Evolutionary conservation across 2,329 filamentous ascomycete species (phyloP).

Genomic region (Biscogniauxia sp.): DNA sequence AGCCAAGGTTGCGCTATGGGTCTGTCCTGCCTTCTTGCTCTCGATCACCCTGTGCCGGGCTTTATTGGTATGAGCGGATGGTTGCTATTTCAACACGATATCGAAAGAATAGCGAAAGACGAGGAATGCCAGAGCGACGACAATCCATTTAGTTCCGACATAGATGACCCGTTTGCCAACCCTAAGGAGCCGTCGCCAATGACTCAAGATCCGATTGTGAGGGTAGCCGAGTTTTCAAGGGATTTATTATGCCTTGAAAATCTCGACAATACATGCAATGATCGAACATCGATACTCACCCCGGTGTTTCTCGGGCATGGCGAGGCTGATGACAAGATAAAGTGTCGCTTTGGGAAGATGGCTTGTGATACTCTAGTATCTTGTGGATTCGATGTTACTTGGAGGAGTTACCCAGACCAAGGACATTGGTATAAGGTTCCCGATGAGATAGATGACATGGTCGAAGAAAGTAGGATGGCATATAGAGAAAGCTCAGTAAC

Average conservation of each 20-base stretch:
- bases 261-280: background rate
- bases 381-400: background rate
- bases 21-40: constrained; percentile 39
- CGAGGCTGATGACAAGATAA: background rate
- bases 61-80: constrained; percentile 47
- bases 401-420: background rate
- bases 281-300: background rate
- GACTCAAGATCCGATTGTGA: no score
- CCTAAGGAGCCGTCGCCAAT: no score
- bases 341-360: background rate
- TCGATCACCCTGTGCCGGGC: constrained; percentile 35
- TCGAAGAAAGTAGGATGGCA: background rate
- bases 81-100: constrained; percentile 33
- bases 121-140: no score
- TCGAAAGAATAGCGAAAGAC: no score
- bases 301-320: constrained; percentile 3
- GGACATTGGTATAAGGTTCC: constrained; percentile 3
- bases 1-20: constrained; percentile 2
- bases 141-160: no score
- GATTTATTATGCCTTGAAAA: background rate
- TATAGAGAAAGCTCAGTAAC: no score
- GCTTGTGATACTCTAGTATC: background rate
- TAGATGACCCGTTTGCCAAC: no score
- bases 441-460: constrained; percentile 8
- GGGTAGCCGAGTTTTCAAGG: background rate